Percentiles rank a stretch among this genome's conserved stretches.
phyloP scores from a whole-genome alignment of 2,329 filamentous ascomycete genomes.

The Colletotrichum theobromicola region DNA sequence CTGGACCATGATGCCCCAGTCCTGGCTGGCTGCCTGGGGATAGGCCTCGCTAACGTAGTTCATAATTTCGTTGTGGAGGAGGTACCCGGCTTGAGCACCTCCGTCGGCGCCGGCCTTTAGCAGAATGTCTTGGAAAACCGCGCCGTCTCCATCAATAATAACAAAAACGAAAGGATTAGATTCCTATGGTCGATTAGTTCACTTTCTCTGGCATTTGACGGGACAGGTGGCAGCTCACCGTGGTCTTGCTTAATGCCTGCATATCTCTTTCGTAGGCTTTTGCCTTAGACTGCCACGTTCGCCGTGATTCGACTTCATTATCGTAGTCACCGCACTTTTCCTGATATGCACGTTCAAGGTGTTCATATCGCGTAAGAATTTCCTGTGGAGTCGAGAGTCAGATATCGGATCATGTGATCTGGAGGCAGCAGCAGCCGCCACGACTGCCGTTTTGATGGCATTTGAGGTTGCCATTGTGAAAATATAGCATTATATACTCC shows the following conservation, averaged over 20 bases:
- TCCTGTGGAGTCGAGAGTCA: neutral
- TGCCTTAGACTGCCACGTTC: slow-evolving; percentile 25
- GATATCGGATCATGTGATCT: neutral
- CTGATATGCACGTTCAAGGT: neutral
- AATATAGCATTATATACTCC: neutral
- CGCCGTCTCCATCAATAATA: slow-evolving; percentile 40
- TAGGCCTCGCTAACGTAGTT: slow-evolving; percentile 27
- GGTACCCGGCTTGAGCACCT: slow-evolving; percentile 35
- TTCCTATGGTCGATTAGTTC: slow-evolving; percentile 26
- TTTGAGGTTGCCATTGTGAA: neutral
- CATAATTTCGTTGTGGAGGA: slow-evolving; percentile 28
- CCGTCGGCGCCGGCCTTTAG: slow-evolving; percentile 35
- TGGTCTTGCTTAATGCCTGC: slow-evolving; percentile 12
- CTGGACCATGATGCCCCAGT: slow-evolving; percentile 37
- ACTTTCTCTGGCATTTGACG: neutral
- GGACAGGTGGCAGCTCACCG: neutral
- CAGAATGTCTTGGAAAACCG: slow-evolving; percentile 36
- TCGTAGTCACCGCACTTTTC: slow-evolving; percentile 24
- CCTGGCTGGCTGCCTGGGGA: slow-evolving; percentile 30
- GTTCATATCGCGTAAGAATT: neutral
- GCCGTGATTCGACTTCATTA: slow-evolving; percentile 25
- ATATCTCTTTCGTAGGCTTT: slow-evolving; percentile 1
- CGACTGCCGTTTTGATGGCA: neutral
- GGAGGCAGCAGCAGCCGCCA: neutral
- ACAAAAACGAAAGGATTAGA: slow-evolving; percentile 36